A percentile compares a stretch with the other conserved stretches of the same genome.
These are phyloP conservation scores for Oxytropis ochrocephala DNA, from an alignment of 306 rosid species.

Conservation along the genomic window DNA sequence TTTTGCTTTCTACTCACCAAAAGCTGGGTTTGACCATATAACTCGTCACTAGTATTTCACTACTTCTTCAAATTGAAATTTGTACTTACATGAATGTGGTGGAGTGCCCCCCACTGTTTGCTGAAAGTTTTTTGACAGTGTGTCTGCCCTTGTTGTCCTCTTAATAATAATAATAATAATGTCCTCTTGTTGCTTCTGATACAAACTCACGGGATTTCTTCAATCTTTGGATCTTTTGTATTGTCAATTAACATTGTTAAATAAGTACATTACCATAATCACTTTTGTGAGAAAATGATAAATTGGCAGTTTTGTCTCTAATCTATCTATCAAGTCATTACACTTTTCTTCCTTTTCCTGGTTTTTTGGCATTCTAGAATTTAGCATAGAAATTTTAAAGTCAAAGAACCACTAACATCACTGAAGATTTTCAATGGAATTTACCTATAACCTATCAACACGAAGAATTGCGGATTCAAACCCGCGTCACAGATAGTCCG, in stretches of 20 bases:
- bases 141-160: not conserved
- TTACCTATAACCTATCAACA: too few species aligned
- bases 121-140: constrained; percentile 22
- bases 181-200: constrained; percentile 24
- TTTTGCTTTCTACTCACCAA: constrained; percentile 56
- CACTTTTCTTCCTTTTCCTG: not conserved
- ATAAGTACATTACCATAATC: not conserved
- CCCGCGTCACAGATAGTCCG: too few species aligned
- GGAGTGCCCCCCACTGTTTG: not conserved
- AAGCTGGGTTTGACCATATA: constrained; percentile 60
- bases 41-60: not conserved
- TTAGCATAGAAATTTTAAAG: too few species aligned
- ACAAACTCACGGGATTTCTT: constrained; percentile 33
- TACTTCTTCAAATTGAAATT: not conserved
- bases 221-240: constrained; percentile 8
- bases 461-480: too few species aligned
- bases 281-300: not conserved
- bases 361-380: not conserved
- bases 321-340: not conserved
- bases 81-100: constrained; percentile 7
- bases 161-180: constrained; percentile 5
- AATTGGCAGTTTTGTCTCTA: not conserved
- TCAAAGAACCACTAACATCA: too few species aligned
- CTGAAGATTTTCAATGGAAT: too few species aligned
- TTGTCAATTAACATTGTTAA: not conserved